A percentile compares a stretch with the other conserved stretches of the same genome.
Conservation (phyloP, 768 basidiomycete genomes). For the Trametes coccinea region DNA sequence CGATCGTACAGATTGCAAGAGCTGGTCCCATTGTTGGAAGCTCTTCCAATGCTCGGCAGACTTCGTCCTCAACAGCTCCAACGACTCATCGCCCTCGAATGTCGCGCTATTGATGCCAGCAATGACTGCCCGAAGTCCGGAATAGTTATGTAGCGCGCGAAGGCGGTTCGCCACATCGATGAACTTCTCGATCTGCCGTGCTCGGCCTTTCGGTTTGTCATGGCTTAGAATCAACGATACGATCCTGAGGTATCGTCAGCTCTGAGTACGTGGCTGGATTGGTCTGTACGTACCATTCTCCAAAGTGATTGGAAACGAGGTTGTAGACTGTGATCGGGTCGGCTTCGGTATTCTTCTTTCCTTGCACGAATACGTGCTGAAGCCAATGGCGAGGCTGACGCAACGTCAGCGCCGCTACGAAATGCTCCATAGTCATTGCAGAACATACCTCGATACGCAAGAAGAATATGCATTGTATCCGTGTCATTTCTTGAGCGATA, state of each 20-base stretch:
- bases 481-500: conserved; percentile 86
- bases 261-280: background rate
- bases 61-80: conserved; percentile 69
- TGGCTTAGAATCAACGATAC: conserved; percentile 89
- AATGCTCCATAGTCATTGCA: background rate
- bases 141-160: conserved; percentile 87
- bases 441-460: conserved; percentile 68
- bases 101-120: conserved; percentile 88
- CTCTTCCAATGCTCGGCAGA: conserved; percentile 73
- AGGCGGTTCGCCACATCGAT: conserved; percentile 81
- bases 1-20: conserved; percentile 78
- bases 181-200: conserved; percentile 85
- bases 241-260: conserved; percentile 57
- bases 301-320: conserved; percentile 77
- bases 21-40: conserved; percentile 79
- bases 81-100: conserved; percentile 73
- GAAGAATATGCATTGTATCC: conserved; percentile 68
- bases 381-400: conserved; percentile 85
- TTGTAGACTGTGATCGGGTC: conserved; percentile 79
- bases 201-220: conserved; percentile 72
- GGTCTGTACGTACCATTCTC: conserved; percentile 60
- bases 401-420: background rate
- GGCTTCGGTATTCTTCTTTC: conserved; percentile 60
- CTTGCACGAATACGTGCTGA: conserved; percentile 69
- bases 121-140: conserved; percentile 89